Evolutionary conservation across 352 stramenopile species (phyloP).

Genomic region (Phytophthora palmivora): DNA sequence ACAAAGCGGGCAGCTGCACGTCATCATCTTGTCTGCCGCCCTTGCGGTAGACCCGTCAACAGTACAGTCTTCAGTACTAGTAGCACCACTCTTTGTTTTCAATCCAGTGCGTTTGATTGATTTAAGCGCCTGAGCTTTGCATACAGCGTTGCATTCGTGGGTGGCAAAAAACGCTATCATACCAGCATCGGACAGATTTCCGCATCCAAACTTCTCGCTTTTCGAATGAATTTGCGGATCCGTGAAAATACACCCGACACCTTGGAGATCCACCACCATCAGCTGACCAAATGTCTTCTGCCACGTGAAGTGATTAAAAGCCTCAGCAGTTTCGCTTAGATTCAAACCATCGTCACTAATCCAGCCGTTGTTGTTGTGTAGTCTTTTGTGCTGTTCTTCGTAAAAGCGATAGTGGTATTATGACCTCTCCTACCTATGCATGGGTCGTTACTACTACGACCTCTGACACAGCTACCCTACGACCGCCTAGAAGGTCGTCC

Average conservation of each 20-base stretch:
- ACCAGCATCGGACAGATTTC: constrained; percentile 34
- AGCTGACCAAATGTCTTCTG: constrained; percentile 42
- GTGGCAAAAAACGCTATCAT: constrained; percentile 49
- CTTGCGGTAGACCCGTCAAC: neutral
- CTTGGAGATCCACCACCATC: constrained; percentile 53
- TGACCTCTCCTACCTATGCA: too few species aligned
- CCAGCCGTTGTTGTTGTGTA: constrained; percentile 45
- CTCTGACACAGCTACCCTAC: too few species aligned
- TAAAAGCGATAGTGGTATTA: too few species aligned
- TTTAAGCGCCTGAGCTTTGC: constrained; percentile 27
- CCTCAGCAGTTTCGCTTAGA: constrained; percentile 37
- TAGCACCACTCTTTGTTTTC: neutral
- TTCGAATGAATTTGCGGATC: constrained; percentile 56
- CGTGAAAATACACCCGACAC: constrained; percentile 50
- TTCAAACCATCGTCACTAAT: constrained; percentile 13
- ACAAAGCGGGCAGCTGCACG: constrained; percentile 46
- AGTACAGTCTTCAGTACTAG: neutral
- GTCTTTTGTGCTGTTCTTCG: too few species aligned
- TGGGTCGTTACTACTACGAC: too few species aligned
- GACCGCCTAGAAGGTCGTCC: too few species aligned
- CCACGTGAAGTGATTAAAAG: constrained; percentile 56
- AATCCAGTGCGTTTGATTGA: constrained; percentile 12
- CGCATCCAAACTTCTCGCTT: constrained; percentile 26
- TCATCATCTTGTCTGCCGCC: constrained; percentile 14
- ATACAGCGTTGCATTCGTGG: constrained; percentile 46